Conservation (phyloP, 805 yeast species). For the Cyberlindnera veronae region DNA sequence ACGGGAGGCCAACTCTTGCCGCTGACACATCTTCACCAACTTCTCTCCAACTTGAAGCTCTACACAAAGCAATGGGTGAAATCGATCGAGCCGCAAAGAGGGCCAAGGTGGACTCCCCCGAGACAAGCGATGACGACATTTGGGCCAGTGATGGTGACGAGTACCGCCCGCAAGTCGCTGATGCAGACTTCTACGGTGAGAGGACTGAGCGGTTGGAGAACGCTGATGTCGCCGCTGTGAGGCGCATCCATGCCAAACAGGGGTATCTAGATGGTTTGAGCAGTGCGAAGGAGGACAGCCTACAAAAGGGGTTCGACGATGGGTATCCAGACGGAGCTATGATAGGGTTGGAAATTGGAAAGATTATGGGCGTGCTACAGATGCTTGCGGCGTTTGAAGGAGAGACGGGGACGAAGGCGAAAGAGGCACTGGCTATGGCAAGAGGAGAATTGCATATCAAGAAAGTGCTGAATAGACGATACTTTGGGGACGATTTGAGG, state of each 20-base stretch:
- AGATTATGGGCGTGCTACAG: conserved; percentile 53
- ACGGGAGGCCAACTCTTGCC: no score
- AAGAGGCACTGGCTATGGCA: conserved; percentile 34
- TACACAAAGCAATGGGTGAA: conserved; percentile 10
- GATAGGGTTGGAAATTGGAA: conserved; percentile 65
- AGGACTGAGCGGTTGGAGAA: conserved; percentile 16
- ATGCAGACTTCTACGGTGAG: conserved; percentile 37
- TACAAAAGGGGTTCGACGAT: conserved; percentile 78
- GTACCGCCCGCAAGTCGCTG: conserved; percentile 11
- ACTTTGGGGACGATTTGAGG: conserved; percentile 46
- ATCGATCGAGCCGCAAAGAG: conserved; percentile 3
- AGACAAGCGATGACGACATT: conserved; percentile 26
- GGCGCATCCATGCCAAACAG: conserved; percentile 65
- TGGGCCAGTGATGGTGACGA: conserved; percentile 35
- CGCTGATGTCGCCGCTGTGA: conserved; percentile 37
- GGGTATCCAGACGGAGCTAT: conserved; percentile 76
- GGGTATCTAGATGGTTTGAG: conserved; percentile 85
- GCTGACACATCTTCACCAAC: no score
- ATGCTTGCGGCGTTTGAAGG: conserved; percentile 21
- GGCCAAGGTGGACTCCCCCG: conserved; percentile 2
- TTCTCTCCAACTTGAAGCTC: background rate
- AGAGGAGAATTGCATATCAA: conserved; percentile 52
- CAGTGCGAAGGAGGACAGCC: conserved; percentile 57
- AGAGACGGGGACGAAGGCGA: conserved; percentile 20
- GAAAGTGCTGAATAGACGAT: conserved; percentile 50